Percentiles rank a stretch among this genome's conserved stretches.
Conservation (phyloP, 345 rosid genomes). For the Linum lewisii region DNA sequence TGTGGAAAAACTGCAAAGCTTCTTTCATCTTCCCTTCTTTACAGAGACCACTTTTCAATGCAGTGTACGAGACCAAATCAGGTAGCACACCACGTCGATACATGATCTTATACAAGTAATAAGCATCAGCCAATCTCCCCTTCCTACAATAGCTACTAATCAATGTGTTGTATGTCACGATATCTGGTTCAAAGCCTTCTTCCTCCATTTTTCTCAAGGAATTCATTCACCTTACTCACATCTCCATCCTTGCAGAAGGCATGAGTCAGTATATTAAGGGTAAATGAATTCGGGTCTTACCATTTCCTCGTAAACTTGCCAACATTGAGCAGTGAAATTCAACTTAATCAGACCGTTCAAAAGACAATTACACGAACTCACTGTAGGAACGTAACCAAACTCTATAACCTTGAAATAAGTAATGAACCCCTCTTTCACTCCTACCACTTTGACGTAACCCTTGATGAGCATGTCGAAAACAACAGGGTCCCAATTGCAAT, state of each 20-base stretch:
- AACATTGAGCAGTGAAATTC: conserved; percentile 43
- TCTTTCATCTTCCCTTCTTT: conserved; percentile 59
- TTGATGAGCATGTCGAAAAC: conserved; percentile 63
- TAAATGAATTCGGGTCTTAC: conserved; percentile 47
- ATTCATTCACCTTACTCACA: conserved; percentile 45
- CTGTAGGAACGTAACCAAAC: conserved; percentile 51
- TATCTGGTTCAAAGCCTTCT: conserved; percentile 86
- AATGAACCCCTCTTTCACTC: conserved; percentile 34
- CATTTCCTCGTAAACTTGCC: conserved; percentile 71
- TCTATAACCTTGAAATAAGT: conserved; percentile 35
- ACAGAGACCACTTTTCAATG: conserved; percentile 73
- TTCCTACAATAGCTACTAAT: conserved; percentile 64
- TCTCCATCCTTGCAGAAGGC: conserved; percentile 48
- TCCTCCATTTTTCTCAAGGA: conserved; percentile 92
- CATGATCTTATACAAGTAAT: conserved; percentile 74
- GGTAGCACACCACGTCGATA: conserved; percentile 53
- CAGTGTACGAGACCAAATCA: conserved; percentile 71
- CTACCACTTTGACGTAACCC: conserved; percentile 41
- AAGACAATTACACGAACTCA: conserved; percentile 67
- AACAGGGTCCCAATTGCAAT: conserved; percentile 60
- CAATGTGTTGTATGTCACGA: conserved; percentile 79
- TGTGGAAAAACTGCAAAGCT: conserved; percentile 74
- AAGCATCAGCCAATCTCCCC: conserved; percentile 65
- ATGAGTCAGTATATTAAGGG: conserved; percentile 72
- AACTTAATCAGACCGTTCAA: conserved; percentile 56